A percentile compares a stretch with the other conserved stretches of the same genome.
Conservation (phyloP, 768 basidiomycete species). For the Antrodiella citrinella region DNA sequence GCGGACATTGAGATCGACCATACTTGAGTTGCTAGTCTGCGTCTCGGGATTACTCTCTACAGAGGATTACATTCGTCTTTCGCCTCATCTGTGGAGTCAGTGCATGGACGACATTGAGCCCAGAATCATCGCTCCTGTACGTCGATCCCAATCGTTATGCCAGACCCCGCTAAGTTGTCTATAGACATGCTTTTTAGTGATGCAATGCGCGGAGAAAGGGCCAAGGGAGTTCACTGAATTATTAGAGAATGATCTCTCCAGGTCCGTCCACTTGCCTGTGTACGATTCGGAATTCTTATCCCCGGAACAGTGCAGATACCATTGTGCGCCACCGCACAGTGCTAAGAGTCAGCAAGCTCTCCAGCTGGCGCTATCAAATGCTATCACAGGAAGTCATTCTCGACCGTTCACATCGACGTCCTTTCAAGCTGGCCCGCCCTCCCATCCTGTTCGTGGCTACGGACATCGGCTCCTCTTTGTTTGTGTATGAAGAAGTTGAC, state of each 20-base stretch:
- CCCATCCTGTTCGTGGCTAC: conserved; percentile 70
- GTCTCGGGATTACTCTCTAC: conserved; percentile 45
- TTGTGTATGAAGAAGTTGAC: conserved; percentile 44
- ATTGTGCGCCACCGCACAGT: conserved; percentile 47
- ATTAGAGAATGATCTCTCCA: conserved; percentile 48
- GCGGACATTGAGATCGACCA: conserved; percentile 15
- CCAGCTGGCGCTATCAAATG: conserved; percentile 66
- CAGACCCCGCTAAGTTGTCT: too few relatives aligned
- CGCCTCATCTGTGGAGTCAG: conserved; percentile 49
- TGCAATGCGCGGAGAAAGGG: conserved; percentile 65
- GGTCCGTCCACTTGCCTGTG: too few relatives aligned
- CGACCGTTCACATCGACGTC: conserved; percentile 51
- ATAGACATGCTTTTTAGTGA: conserved; percentile 51
- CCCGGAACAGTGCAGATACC: too few relatives aligned
- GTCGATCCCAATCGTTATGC: too few relatives aligned
- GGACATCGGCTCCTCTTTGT: conserved; percentile 60
- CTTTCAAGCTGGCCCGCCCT: conserved; percentile 64
- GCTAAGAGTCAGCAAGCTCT: conserved; percentile 44
- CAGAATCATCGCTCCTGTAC: conserved; percentile 41
- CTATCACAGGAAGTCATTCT: conserved; percentile 50
- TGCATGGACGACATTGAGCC: conserved; percentile 33
- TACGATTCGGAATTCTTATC: neutral
- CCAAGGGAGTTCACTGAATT: conserved; percentile 38
- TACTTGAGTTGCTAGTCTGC: conserved; percentile 54
- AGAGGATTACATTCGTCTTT: conserved; percentile 44